Conservation (phyloP, 2,329 filamentous ascomycete genomes). For the Venturia carpophila region DNA sequence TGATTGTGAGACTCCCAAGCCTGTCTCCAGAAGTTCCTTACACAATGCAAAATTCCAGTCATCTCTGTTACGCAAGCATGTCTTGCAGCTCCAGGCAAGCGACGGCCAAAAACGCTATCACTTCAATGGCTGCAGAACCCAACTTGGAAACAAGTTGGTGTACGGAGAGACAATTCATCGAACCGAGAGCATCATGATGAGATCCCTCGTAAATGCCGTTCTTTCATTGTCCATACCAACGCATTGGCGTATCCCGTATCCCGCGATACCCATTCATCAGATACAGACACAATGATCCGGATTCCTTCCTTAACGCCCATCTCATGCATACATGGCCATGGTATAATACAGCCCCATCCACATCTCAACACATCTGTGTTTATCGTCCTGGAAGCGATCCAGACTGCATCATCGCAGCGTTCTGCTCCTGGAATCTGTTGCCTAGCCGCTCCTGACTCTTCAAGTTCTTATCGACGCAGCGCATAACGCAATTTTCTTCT, state of each 20-base stretch:
- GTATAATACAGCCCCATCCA: not conserved
- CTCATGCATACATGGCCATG: not conserved
- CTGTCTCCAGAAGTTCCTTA: not conserved
- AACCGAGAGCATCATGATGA: not conserved
- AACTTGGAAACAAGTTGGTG: no score
- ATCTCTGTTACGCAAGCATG: not conserved
- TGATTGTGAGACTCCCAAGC: not conserved
- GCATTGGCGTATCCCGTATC: not conserved
- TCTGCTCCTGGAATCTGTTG: constrained; percentile 78
- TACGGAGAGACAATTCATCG: no score
- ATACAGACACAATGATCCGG: constrained; percentile 8
- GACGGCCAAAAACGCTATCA: not conserved
- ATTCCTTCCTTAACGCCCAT: not conserved
- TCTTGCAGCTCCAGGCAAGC: not conserved
- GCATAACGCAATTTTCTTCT: constrained; percentile 86
- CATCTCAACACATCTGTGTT: not conserved
- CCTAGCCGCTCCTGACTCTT: constrained; percentile 84
- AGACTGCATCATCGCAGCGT: constrained; percentile 57
- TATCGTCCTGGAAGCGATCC: constrained; percentile 44
- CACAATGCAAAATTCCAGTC: not conserved
- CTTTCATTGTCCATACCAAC: not conserved
- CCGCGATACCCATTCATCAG: not conserved
- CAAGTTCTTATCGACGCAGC: constrained; percentile 94
- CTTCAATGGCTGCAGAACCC: not conserved
- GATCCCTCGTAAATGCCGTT: not conserved